A percentile compares a stretch with the other conserved stretches of the same genome.
These are phyloP conservation scores for Cucurbitaria berberidis DNA, from an alignment of 2,329 filamentous ascomycete species.

Conservation along the genomic window DNA sequence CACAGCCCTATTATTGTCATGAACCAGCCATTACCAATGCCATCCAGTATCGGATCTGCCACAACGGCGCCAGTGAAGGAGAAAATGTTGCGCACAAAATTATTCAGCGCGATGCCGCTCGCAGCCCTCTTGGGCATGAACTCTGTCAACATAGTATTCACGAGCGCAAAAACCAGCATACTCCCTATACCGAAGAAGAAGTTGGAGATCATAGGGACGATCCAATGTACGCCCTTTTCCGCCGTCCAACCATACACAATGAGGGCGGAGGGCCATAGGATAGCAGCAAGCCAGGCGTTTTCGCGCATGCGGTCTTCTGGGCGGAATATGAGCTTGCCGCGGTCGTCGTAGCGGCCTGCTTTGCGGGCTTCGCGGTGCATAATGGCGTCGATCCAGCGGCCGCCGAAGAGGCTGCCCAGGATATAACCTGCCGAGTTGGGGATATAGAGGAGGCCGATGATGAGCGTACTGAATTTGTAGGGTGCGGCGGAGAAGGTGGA, in stretches of 20 bases:
- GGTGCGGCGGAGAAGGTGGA: conserved; percentile 41
- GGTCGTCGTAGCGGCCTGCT: conserved; percentile 44
- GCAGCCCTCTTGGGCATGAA: conserved; percentile 48
- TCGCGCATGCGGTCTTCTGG: conserved; percentile 51
- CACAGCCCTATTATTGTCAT: conserved; percentile 53
- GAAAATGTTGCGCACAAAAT: conserved; percentile 49
- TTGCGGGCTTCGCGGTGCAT: conserved; percentile 49
- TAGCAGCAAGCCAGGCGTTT: conserved; percentile 48
- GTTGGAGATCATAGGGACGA: conserved; percentile 47
- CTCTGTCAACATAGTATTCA: conserved; percentile 50
- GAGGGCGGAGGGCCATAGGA: conserved; percentile 45
- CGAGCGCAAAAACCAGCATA: conserved; percentile 49
- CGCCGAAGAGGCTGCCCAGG: conserved; percentile 43
- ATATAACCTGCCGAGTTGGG: conserved; percentile 47
- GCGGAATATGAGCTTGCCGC: conserved; percentile 43
- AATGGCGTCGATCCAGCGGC: conserved; percentile 50
- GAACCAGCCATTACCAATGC: conserved; percentile 50
- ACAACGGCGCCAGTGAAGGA: conserved; percentile 46
- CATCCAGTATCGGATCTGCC: conserved; percentile 43
- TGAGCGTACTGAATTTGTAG: conserved; percentile 46
- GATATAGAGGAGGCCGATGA: conserved; percentile 49
- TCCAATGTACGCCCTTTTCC: conserved; percentile 40
- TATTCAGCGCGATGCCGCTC: conserved; percentile 49
- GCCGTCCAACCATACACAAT: conserved; percentile 49
- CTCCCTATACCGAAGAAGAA: conserved; percentile 51